Evolutionary conservation across 805 yeast genomes (phyloP).

Genomic region (Metschnikowia proteae): DNA sequence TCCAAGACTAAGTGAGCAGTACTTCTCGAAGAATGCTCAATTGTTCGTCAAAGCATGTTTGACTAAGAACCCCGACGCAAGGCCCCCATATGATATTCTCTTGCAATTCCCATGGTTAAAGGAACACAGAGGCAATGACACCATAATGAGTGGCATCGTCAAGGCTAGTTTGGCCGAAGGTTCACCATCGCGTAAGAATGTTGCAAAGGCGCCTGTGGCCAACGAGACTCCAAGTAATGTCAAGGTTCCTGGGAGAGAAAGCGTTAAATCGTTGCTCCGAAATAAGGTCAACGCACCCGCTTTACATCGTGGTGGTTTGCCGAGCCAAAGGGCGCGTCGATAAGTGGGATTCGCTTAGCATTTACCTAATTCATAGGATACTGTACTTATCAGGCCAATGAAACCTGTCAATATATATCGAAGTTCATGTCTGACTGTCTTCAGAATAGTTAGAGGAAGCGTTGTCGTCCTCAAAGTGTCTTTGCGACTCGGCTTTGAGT

Average conservation of each 20-base stretch:
- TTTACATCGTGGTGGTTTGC: slow-evolving; percentile 40
- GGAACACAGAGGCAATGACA: slow-evolving; percentile 39
- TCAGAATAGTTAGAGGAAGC: background rate
- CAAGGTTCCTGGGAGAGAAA: slow-evolving; percentile 23
- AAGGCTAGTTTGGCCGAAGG: slow-evolving; percentile 16
- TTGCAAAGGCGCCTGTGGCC: slow-evolving; percentile 17
- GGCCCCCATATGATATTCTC: slow-evolving; percentile 78
- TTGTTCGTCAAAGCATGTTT: slow-evolving; percentile 76
- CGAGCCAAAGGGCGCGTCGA: slow-evolving; percentile 17
- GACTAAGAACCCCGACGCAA: slow-evolving; percentile 70
- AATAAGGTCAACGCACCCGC: slow-evolving; percentile 43
- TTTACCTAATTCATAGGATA: background rate
- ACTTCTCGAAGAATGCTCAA: slow-evolving; percentile 70
- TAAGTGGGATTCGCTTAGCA: background rate
- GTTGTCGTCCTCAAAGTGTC: background rate
- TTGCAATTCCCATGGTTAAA: slow-evolving; percentile 82
- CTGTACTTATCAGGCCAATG: background rate
- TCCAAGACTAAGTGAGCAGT: slow-evolving; percentile 21
- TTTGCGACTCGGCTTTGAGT: background rate
- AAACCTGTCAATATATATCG: background rate
- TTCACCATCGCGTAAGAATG: slow-evolving; percentile 10
- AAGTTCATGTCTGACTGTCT: background rate
- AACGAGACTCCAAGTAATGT: slow-evolving; percentile 1
- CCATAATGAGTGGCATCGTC: slow-evolving; percentile 29
- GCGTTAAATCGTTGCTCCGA: slow-evolving; percentile 37